Evolutionary conservation across 768 basidiomycete species (phyloP), one percentile per base, ranked within the genome.

Genomic region (Tulasnella sp.): DNA sequence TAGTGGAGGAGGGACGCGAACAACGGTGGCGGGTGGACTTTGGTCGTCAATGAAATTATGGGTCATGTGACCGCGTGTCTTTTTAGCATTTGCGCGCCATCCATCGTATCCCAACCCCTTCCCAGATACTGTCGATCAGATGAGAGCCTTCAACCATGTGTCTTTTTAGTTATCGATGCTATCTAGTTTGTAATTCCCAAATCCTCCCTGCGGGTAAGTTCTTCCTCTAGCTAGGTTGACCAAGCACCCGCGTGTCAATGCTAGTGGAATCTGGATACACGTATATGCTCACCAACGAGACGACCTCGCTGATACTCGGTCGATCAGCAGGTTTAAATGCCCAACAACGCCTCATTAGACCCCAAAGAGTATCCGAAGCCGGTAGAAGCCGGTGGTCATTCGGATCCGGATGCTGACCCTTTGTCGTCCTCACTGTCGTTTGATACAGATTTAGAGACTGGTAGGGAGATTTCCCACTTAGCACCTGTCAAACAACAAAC

Each of bases 341-440:
- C 55, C 55, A 57, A 36, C 55, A 57, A 25, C 36, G 43, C n/a
- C 29, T n/a, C 31, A 57, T 14, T 19, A 43, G 27, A 17, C 31
- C 45, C 55, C 55, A 57, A 23, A 57, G 37, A 15, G 12, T 25
- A 25, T 31, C 55, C 17, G 9, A 15, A 2, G 45, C n/a, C 2
- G 55, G 19, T 7, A 36, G 11, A 5, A 21, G 19, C 8, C 19
- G 55, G 19, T 53, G 37, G 29, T 1, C 2, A 14, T 48, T 2
- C 14, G 23, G 6, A 6, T 32, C 29, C 2, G 55, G 55, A n/a
- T 31, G 29, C 12, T 32, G 17, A 3, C 55, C 55, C 11, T 14
- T 8, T 32, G 25, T 45, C 23, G 48, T 42, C 1, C 17, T n/a
- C 1, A 57, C 27, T 4, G 48, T 19, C 8, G 25, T 27, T n/a